phyloP scores from a whole-genome alignment of 2,329 filamentous ascomycete species.

The Exophiala sp. region DNA sequence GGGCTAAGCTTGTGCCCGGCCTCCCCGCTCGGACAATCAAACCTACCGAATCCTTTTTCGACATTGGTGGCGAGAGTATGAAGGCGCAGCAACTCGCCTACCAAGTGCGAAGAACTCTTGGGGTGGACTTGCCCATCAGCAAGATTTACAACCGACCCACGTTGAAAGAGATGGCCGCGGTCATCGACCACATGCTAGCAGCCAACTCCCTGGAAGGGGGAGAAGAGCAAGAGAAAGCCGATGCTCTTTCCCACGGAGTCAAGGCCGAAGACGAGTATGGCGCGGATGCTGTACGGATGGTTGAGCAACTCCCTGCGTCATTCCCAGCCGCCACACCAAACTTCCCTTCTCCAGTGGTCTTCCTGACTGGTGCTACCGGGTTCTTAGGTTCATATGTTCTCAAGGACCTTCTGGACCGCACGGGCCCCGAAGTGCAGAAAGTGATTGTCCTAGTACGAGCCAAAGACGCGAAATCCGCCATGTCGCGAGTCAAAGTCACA shows the following conservation, averaged over 20 bases:
- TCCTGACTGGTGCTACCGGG: conserved; percentile 84
- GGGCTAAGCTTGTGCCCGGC: conserved; percentile 64
- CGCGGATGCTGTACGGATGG: conserved; percentile 43
- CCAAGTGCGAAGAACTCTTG: conserved; percentile 57
- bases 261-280: conserved; percentile 46
- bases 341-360: conserved; percentile 51
- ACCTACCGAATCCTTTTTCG: conserved; percentile 64
- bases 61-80: conserved; percentile 73
- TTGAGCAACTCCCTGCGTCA: conserved; percentile 44
- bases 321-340: conserved; percentile 34
- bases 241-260: conserved; percentile 29
- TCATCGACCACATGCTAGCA: conserved; percentile 42
- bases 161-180: conserved; percentile 50
- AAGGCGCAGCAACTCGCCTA: conserved; percentile 76
- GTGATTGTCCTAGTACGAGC: conserved; percentile 72
- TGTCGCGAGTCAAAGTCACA: conserved; percentile 60
- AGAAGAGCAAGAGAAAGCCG: conserved; percentile 46
- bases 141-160: conserved; percentile 64
- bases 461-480: conserved; percentile 54
- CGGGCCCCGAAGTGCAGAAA: conserved; percentile 37
- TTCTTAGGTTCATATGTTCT: conserved; percentile 81
- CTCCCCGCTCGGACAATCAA: conserved; percentile 63
- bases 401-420: conserved; percentile 63
- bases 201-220: conserved; percentile 32
- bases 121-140: conserved; percentile 59